Evolutionary conservation across 352 stramenopile genomes (phyloP), one percentile per base, ranked within the genome.

Genomic region (Pythium dissotocum): DNA sequence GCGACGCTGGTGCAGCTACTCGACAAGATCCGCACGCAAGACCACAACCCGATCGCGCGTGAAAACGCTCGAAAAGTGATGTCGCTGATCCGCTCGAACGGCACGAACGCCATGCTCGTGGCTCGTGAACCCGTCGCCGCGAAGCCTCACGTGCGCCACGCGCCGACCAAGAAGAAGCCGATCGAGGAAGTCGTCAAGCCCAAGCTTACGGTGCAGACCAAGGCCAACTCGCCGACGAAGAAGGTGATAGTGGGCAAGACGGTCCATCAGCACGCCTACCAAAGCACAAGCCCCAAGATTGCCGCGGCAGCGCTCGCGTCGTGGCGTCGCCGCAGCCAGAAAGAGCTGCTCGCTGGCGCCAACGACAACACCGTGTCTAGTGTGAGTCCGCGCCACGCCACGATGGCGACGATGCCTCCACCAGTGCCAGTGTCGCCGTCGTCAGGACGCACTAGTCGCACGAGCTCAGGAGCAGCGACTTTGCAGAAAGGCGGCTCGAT

Each of bases 11-110:
- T 80, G 56, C 55, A 78, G 33, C 65, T 67, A 5, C 18, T 86
- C 21, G 82, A 88, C 9, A 42, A 38, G 13, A 69, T 86, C 7
- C 80, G 77, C 3, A 70, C 36, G 0, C 55, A 64, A 6, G 71
- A 76, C 35, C 72, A 77, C 72, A 89, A 79, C 56, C 70, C 76
- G 14, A 72, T 87, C 26, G 65, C 75, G 0, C 77, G 82, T 7
- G 79, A 89, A 30, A 79, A 80, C 58, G 75, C 78, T 7, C 82
- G 82, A 21, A 89, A 80, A 40, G 65, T 83, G 21, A 44, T 88
- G 36, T 90, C 82, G 40, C 66, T 90, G 54, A 73, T 89, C 58
- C 77, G 61, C 14, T 88, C 82, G 1, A 82, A 85, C 55, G 82
- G 78, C 16, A 26, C 63, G 0, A 77, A 87, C 56, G 21, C 76